phyloP scores from a whole-genome alignment of 2,329 filamentous ascomycete species.

The Neopestalotiopsis clavispora region DNA sequence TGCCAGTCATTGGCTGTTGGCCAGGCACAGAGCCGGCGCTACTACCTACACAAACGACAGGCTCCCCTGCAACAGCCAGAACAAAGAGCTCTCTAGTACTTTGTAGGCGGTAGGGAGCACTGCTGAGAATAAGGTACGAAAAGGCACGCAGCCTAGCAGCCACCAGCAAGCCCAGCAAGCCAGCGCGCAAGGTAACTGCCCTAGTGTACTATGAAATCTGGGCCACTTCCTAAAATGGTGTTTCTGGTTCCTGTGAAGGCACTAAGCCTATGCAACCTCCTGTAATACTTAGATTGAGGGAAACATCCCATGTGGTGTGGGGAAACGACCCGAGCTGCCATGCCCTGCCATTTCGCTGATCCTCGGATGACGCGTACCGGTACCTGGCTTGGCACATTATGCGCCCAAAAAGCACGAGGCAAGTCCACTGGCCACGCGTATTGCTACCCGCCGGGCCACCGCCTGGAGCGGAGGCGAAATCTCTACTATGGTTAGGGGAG shows the following conservation, averaged over 20 bases:
- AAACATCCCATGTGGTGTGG: constrained; percentile 15
- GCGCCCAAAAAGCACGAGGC: not conserved
- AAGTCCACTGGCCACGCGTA: not conserved
- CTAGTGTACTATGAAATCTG: constrained; percentile 3
- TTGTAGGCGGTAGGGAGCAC: too few species aligned
- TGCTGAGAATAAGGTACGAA: too few species aligned
- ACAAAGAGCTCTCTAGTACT: too few species aligned
- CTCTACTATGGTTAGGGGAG: not conserved
- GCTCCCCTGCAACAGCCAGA: not conserved
- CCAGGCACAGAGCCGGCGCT: constrained; percentile 11
- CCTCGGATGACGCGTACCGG: constrained; percentile 9
- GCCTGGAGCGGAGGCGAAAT: not conserved
- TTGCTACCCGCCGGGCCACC: not conserved
- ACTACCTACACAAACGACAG: constrained; percentile 1
- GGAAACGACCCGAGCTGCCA: constrained; percentile 10
- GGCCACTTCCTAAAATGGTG: constrained; percentile 17
- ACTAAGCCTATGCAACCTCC: constrained; percentile 16
- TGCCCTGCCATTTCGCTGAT: constrained; percentile 15
- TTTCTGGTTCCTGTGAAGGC: constrained; percentile 4
- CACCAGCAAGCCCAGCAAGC: too few species aligned
- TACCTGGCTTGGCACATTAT: not conserved
- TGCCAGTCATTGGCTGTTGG: constrained; percentile 13
- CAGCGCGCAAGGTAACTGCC: not conserved
- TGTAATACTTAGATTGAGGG: constrained; percentile 19
- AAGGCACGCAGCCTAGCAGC: too few species aligned